Evolutionary conservation across 73 alveolate genomes (phyloP), one percentile per base, ranked within the genome.

Genomic region (Breviolum minutum): DNA sequence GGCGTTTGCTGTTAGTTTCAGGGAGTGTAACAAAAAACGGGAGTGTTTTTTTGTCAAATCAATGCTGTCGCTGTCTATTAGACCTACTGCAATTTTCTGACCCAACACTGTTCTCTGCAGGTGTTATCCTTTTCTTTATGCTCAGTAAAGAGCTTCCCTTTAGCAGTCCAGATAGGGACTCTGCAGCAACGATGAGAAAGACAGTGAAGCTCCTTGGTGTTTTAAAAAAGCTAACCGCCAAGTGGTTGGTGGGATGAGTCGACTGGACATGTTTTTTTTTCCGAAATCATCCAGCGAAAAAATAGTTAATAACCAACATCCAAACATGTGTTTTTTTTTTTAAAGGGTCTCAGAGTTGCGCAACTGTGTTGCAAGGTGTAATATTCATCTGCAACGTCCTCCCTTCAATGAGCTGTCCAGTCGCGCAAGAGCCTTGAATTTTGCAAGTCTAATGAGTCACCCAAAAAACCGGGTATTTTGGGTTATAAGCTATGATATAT

Each of bases 151-250:
- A 91, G 89, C 63, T 74, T 83, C 97, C 97, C 22, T 91, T 91
- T 79, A 91, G 97, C 97, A 91, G 97, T 62, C 97, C 97, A 1
- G 97, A 91, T 62, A 87, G 97, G 88, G 97, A 91, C 80, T 91
- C 97, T 60, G 97, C 97, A 6, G 97, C 97, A 11, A 91, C 89
- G 8, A 91, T 91, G 97, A 64, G 97, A 22, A 91, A 91, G 82
- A 91, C 97, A 3, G 97, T 91, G 20, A 91, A 91, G 97, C 8
- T 13, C 27, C 92, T 83, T 26, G 76, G 73, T 32, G 40, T 6
- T 3, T 40, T 40, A 68, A 68, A 40, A 68, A 68, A 2, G 54
- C 54, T 40, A 40, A n/a, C n/a, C n/a, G n/a, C n/a, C n/a, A n/a
- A n/a, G n/a, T n/a, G n/a, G n/a, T n/a, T n/a, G n/a, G n/a, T n/a